Conservation (phyloP, 306 rosid species). For the Ormosia semicastrata region DNA sequence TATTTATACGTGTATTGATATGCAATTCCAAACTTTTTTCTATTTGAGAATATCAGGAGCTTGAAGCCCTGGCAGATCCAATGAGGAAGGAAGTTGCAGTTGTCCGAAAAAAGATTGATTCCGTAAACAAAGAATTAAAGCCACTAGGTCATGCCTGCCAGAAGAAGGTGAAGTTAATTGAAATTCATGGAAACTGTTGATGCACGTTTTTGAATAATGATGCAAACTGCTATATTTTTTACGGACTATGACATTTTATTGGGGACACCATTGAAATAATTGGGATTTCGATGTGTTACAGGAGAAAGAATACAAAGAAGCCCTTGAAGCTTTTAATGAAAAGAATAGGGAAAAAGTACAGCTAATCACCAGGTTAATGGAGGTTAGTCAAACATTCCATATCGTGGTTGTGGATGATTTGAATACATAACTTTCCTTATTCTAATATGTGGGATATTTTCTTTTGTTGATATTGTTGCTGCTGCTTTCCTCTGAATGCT, state of each 20-base stretch:
- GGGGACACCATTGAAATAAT: neutral
- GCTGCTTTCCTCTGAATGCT: conserved; percentile 30
- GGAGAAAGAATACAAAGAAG: conserved; percentile 98
- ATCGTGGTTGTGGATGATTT: neutral
- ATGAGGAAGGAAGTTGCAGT: conserved; percentile 92
- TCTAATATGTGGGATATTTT: neutral
- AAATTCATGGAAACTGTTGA: conserved; percentile 6
- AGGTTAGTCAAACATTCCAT: conserved; percentile 32
- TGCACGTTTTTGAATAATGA: neutral
- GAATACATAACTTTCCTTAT: neutral
- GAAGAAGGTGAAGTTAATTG: conserved; percentile 70
- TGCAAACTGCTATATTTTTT: neutral
- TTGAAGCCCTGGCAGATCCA: conserved; percentile 91
- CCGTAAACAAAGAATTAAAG: conserved; percentile 92
- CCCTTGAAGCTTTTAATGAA: conserved; percentile 94
- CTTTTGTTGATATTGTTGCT: neutral
- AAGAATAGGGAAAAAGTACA: conserved; percentile 97
- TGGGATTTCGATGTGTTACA: conserved; percentile 32
- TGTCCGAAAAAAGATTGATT: conserved; percentile 83
- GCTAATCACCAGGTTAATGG: conserved; percentile 57
- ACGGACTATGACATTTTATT: neutral
- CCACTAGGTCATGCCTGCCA: conserved; percentile 94
- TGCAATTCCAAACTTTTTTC: neutral
- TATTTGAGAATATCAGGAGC: conserved; percentile 67
- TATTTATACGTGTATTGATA: neutral